phyloP scores from a whole-genome alignment of 805 yeast genomes.

The Kodamaea jinghongensis region DNA sequence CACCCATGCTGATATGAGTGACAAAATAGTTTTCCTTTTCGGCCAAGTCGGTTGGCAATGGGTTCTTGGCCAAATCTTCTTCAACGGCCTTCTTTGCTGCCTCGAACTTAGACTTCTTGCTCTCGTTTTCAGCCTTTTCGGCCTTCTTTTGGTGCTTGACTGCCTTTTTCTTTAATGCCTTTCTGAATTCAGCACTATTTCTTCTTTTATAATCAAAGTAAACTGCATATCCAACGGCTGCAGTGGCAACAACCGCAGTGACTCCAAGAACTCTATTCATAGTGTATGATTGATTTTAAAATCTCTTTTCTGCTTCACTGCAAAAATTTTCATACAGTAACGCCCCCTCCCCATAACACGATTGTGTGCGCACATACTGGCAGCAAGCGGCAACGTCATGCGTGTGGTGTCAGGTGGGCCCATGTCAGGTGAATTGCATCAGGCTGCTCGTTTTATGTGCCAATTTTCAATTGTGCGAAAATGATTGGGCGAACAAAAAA shows the following conservation, averaged over 20 bases:
- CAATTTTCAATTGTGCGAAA: slow-evolving; percentile 6
- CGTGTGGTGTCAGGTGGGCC: background rate
- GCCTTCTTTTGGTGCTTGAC: slow-evolving; percentile 59
- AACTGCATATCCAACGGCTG: slow-evolving; percentile 68
- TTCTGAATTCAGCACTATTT: slow-evolving; percentile 77
- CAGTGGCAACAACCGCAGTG: slow-evolving; percentile 49
- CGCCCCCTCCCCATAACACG: too few species aligned
- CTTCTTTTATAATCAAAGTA: slow-evolving; percentile 95
- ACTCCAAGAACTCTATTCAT: slow-evolving; percentile 32
- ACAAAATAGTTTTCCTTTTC: slow-evolving; percentile 80
- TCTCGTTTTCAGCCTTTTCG: slow-evolving; percentile 52
- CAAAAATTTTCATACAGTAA: slow-evolving; percentile 6
- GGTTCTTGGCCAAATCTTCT: slow-evolving; percentile 64
- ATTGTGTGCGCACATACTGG: too few species aligned
- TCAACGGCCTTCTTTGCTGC: slow-evolving; percentile 60
- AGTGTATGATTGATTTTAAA: slow-evolving; percentile 2
- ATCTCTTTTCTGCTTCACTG: background rate
- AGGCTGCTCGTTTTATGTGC: slow-evolving; percentile 1
- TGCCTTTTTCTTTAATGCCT: slow-evolving; percentile 60
- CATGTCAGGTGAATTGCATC: slow-evolving; percentile 2
- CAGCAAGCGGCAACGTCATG: too few species aligned
- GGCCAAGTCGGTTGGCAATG: slow-evolving; percentile 66
- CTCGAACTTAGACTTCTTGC: slow-evolving; percentile 58
- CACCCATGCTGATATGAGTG: slow-evolving; percentile 81
- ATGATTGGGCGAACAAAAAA: slow-evolving; percentile 10